phyloP scores from a whole-genome alignment of 2,329 filamentous ascomycete genomes.

The Chlorencoelia australis region DNA sequence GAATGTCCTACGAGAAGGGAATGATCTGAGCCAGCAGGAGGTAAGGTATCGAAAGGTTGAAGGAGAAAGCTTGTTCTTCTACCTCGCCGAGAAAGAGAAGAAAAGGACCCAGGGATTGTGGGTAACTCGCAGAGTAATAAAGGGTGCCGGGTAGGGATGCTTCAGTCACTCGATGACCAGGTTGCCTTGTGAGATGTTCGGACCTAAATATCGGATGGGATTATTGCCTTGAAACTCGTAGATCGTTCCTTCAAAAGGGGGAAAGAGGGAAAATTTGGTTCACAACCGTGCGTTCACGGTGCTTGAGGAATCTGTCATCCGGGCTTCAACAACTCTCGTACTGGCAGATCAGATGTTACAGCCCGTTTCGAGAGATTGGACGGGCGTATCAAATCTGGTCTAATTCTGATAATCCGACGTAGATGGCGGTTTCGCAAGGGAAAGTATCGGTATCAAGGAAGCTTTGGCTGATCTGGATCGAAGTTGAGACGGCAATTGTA shows the following conservation, averaged over 20 bases:
- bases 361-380: conserved; percentile 30
- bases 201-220: conserved; percentile 14
- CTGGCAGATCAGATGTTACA: conserved; percentile 37
- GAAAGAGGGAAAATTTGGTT: no score
- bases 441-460: no score
- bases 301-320: no score
- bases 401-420: conserved; percentile 40
- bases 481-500: conserved; percentile 6
- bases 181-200: no score
- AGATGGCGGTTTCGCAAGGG: conserved; percentile 34
- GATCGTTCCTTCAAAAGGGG: conserved; percentile 9
- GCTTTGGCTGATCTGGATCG: neutral
- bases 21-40: conserved; percentile 49
- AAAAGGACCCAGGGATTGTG: conserved; percentile 25
- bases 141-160: conserved; percentile 1
- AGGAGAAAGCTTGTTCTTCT: conserved; percentile 34
- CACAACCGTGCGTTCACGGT: no score
- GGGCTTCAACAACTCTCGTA: no score
- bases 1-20: conserved; percentile 32
- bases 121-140: conserved; percentile 23
- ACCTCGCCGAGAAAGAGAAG: conserved; percentile 32
- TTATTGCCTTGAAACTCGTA: conserved; percentile 20
- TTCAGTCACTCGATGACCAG: conserved; percentile 18
- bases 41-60: conserved; percentile 27
- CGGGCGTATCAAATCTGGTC: conserved; percentile 6